phyloP scores from a whole-genome alignment of 805 yeast genomes.

The Myxozyma neglecta region DNA sequence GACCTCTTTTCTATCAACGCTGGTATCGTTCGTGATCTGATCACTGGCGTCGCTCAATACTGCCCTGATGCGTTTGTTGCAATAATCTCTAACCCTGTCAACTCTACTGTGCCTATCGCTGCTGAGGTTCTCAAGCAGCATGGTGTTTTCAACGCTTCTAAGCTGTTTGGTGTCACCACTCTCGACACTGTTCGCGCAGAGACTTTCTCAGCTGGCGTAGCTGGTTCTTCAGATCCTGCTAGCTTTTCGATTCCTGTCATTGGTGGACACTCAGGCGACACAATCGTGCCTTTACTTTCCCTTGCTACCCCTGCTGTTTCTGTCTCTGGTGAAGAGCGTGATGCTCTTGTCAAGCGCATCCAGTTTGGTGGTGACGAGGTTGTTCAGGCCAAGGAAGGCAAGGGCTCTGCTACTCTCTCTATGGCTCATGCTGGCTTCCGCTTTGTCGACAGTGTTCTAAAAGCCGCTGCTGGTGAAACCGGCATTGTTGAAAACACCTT shows the following conservation, averaged over 20 bases:
- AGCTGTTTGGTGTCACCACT: slow-evolving; percentile 84
- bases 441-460: slow-evolving; percentile 61
- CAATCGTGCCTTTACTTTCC: slow-evolving; percentile 83
- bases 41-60: slow-evolving; percentile 68
- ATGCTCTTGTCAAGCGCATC: slow-evolving; percentile 78
- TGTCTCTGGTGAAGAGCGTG: slow-evolving; percentile 43
- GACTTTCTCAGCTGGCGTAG: slow-evolving; percentile 65
- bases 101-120: slow-evolving; percentile 88
- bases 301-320: slow-evolving; percentile 40
- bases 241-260: slow-evolving; percentile 65
- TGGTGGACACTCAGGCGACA: slow-evolving; percentile 95
- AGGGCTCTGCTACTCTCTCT: slow-evolving; percentile 91
- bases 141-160: slow-evolving; percentile 68
- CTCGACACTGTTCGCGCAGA: slow-evolving; percentile 86
- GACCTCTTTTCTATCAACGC: slow-evolving; percentile 84
- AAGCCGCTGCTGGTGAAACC: slow-evolving; percentile 31
- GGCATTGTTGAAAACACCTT: slow-evolving; percentile 30
- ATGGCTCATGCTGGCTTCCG: slow-evolving; percentile 94
- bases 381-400: slow-evolving; percentile 90
- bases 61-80: slow-evolving; percentile 76
- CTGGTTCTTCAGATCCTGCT: slow-evolving; percentile 47
- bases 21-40: slow-evolving; percentile 69
- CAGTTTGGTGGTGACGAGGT: slow-evolving; percentile 98
- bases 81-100: slow-evolving; percentile 90
- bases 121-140: slow-evolving; percentile 71